Conservation (phyloP, 768 basidiomycete species). For the Boletus tomentosulus region DNA sequence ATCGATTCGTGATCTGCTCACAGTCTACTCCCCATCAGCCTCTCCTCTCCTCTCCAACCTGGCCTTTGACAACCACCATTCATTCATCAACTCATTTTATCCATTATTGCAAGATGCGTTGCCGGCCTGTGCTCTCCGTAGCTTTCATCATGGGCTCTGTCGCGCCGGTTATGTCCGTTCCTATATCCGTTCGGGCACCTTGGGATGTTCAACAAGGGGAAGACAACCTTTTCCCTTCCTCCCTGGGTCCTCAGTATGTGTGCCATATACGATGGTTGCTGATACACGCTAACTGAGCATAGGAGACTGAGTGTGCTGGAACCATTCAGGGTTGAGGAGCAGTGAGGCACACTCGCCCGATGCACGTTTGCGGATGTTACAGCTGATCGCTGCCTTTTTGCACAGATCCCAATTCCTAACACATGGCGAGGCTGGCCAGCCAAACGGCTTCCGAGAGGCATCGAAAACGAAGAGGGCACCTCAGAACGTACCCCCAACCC, state of each 20-base stretch:
- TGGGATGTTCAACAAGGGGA: background rate
- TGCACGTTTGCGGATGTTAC: background rate
- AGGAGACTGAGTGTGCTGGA: background rate
- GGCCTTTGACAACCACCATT: background rate
- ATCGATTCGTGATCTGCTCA: background rate
- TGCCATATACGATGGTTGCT: background rate
- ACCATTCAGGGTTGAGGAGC: background rate
- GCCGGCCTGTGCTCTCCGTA: background rate
- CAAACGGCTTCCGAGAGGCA: background rate
- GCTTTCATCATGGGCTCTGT: background rate
- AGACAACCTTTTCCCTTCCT: background rate
- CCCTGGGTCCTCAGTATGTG: background rate
- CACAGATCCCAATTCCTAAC: background rate
- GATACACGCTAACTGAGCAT: background rate
- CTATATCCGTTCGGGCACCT: background rate
- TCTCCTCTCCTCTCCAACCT: background rate
- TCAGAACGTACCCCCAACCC: background rate
- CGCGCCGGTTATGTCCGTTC: background rate
- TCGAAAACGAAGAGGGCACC: background rate
- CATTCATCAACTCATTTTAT: background rate
- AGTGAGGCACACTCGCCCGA: background rate
- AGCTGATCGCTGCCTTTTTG: background rate
- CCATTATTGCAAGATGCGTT: background rate
- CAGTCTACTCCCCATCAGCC: background rate
- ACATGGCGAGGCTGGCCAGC: background rate